A percentile compares a stretch with the other conserved stretches of the same genome.
Evolutionary conservation across 768 basidiomycete species (phyloP).

Genomic region (Collybia nuda): DNA sequence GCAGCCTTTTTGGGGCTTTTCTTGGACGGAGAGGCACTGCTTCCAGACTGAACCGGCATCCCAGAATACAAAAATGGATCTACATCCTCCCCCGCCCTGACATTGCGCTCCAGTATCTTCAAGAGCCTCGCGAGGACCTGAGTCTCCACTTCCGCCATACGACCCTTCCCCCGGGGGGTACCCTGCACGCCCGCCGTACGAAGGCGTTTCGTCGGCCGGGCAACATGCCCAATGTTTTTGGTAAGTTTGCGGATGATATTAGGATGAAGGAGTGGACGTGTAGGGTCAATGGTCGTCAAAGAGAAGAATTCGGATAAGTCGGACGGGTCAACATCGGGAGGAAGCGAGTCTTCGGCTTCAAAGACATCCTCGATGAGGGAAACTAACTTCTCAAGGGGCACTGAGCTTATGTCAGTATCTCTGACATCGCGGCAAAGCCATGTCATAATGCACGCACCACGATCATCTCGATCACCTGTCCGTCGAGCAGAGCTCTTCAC

Average conservation of each 20-base stretch:
- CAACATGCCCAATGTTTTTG: slow-evolving; percentile 65
- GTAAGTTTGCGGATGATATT: slow-evolving; percentile 65
- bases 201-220: slow-evolving; percentile 67
- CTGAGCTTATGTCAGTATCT: slow-evolving; percentile 27
- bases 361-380: slow-evolving; percentile 84
- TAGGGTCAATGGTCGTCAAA: slow-evolving; percentile 50
- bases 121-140: slow-evolving; percentile 62
- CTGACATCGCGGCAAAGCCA: not conserved
- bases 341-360: slow-evolving; percentile 72
- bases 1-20: slow-evolving; percentile 39
- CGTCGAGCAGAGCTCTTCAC: slow-evolving; percentile 53
- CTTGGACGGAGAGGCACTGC: slow-evolving; percentile 51
- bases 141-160: slow-evolving; percentile 69
- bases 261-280: slow-evolving; percentile 61
- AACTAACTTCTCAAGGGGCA: slow-evolving; percentile 72
- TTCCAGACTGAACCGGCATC: slow-evolving; percentile 13
- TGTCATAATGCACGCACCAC: slow-evolving; percentile 43
- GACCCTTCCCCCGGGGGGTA: slow-evolving; percentile 51
- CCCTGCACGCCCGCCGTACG: slow-evolving; percentile 40
- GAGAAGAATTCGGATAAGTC: slow-evolving; percentile 64
- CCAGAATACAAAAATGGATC: slow-evolving; percentile 59
- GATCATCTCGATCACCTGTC: slow-evolving; percentile 75
- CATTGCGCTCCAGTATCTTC: slow-evolving; percentile 77
- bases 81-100: slow-evolving; percentile 72
- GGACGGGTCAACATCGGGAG: slow-evolving; percentile 48